A percentile compares a stretch with the other conserved stretches of the same genome.
phyloP scores from a whole-genome alignment of 108 stramenopile genomes.

The Nannochloropsis salina region DNA sequence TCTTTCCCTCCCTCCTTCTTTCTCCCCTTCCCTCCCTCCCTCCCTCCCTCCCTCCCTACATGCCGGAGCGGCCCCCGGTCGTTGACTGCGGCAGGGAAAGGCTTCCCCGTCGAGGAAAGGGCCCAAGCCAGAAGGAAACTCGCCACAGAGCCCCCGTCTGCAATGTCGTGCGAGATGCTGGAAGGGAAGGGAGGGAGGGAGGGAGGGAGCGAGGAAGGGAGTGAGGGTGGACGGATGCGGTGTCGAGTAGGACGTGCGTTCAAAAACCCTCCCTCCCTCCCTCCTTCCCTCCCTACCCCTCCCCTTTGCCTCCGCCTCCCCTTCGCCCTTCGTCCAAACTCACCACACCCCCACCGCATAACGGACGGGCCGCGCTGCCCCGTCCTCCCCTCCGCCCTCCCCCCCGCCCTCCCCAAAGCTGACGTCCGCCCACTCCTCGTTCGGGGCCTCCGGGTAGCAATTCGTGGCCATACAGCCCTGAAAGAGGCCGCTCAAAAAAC shows the following conservation, averaged over 20 bases:
- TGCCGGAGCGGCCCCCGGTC: neutral
- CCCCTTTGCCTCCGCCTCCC: neutral
- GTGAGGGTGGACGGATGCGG: neutral
- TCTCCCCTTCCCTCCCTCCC: neutral
- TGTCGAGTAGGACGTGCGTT: neutral
- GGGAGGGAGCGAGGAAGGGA: neutral
- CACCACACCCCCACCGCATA: neutral
- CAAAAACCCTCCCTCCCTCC: neutral
- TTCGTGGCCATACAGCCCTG: neutral
- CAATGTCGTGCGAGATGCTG: slow-evolving; percentile 9
- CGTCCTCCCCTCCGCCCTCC: neutral
- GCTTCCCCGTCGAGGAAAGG: neutral
- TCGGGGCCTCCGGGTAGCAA: neutral
- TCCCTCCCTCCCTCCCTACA: neutral
- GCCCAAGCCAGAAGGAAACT: neutral
- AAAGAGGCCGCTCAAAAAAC: neutral
- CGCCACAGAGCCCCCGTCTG: neutral
- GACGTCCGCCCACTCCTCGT: neutral
- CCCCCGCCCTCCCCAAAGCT: neutral
- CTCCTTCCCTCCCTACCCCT: neutral
- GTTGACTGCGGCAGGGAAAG: neutral
- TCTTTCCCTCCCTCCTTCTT: neutral
- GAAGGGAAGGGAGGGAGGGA: neutral
- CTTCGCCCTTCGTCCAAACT: neutral
- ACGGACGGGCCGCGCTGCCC: neutral